Evolutionary conservation across 2,329 filamentous ascomycete genomes (phyloP).

Genomic region (Phaeosphaeria sp.): DNA sequence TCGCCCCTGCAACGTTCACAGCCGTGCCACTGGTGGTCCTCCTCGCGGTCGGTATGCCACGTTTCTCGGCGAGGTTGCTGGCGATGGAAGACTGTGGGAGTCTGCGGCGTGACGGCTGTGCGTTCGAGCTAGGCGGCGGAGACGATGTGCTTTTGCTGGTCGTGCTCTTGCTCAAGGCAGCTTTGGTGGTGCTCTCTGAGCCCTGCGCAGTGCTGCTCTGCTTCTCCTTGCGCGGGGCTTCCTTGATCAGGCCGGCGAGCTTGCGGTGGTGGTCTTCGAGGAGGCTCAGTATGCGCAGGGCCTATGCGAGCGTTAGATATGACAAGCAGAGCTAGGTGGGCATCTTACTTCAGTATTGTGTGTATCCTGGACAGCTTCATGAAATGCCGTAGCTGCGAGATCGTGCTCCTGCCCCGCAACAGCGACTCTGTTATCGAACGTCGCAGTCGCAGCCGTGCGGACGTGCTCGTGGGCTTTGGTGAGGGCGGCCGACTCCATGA

Average conservation of each 20-base stretch:
- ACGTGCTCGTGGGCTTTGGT: conserved; percentile 88
- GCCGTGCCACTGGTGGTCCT: conserved; percentile 73
- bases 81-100: conserved; percentile 81
- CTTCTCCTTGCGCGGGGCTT: conserved; percentile 56
- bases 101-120: conserved; percentile 49
- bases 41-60: conserved; percentile 70
- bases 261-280: conserved; percentile 88
- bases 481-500: conserved; percentile 74
- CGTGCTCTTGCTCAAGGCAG: conserved; percentile 24
- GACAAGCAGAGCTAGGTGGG: background rate
- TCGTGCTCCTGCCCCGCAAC: conserved; percentile 89
- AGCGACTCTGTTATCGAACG: conserved; percentile 71
- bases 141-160: conserved; percentile 34
- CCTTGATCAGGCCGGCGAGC: conserved; percentile 80
- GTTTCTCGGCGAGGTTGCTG: conserved; percentile 83
- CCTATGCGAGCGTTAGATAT: conserved; percentile 55
- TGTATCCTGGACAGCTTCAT: conserved; percentile 78
- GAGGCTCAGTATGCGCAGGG: conserved; percentile 80
- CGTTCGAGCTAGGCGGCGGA: conserved; percentile 48
- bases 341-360: conserved; percentile 61
- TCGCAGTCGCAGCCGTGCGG: conserved; percentile 79
- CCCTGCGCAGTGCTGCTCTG: conserved; percentile 19
- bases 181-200: conserved; percentile 15
- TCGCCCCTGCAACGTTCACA: conserved; percentile 75
- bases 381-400: conserved; percentile 86